These are phyloP conservation scores for Microcera coccophila DNA, from an alignment of 2,329 filamentous ascomycete genomes.

Conservation along the genomic window DNA sequence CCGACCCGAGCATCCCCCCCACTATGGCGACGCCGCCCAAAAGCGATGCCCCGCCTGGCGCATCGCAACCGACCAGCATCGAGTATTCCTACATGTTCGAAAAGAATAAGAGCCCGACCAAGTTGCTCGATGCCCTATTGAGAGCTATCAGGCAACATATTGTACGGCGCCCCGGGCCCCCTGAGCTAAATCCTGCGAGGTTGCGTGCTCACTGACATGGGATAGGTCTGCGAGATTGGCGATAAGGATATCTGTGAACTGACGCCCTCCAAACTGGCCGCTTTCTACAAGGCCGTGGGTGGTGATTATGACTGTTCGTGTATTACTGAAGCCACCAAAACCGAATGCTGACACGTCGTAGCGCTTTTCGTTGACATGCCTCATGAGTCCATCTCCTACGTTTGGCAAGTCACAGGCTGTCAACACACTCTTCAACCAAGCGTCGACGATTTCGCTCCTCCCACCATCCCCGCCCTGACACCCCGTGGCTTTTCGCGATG, in stretches of 20 bases:
- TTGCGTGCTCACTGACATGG: conserved; percentile 13
- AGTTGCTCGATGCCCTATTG: conserved; percentile 63
- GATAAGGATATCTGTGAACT: conserved; percentile 51
- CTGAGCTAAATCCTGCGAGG: no score
- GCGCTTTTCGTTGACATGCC: conserved; percentile 75
- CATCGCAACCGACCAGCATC: conserved; percentile 26
- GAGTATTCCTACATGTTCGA: conserved; percentile 66
- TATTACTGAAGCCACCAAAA: neutral
- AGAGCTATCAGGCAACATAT: conserved; percentile 66
- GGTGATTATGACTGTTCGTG: conserved; percentile 66
- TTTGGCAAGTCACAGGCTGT: conserved; percentile 88
- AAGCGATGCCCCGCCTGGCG: conserved; percentile 17
- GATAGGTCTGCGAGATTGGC: conserved; percentile 54
- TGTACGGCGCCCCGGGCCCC: conserved; percentile 55
- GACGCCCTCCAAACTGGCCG: conserved; percentile 67
- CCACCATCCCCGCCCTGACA: conserved; percentile 78
- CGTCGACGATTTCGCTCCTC: conserved; percentile 67
- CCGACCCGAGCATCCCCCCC: conserved; percentile 3
- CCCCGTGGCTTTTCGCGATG: conserved; percentile 83
- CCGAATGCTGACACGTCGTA: conserved; percentile 25
- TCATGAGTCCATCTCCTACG: conserved; percentile 74
- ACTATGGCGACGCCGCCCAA: conserved; percentile 26
- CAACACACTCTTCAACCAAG: conserved; percentile 80
- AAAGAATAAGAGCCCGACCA: conserved; percentile 63
- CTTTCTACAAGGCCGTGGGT: conserved; percentile 71